Conservation (phyloP, 345 rosid genomes). For the Acer saccharum region DNA sequence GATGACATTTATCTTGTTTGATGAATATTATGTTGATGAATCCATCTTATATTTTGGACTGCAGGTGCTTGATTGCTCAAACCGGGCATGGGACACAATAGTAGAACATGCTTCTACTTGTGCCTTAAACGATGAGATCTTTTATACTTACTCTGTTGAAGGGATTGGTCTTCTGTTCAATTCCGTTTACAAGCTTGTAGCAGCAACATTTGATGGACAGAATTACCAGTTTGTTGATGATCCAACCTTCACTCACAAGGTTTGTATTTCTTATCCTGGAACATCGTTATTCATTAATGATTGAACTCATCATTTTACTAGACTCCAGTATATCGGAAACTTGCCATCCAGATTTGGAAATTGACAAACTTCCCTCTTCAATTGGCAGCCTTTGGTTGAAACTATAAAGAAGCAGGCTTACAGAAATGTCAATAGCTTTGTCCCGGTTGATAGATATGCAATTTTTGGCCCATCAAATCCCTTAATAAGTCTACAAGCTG, state of each 20-base stretch:
- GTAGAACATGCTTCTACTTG: slow-evolving; percentile 63
- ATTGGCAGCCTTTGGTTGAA: slow-evolving; percentile 44
- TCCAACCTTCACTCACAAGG: slow-evolving; percentile 40
- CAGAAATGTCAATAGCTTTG: slow-evolving; percentile 27
- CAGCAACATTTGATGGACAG: slow-evolving; percentile 42
- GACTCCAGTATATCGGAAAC: neutral
- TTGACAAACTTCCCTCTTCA: neutral
- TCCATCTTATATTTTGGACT: neutral
- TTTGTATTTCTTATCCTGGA: slow-evolving; percentile 21
- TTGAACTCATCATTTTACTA: neutral
- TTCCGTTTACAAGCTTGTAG: slow-evolving; percentile 48
- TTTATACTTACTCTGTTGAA: slow-evolving; percentile 36
- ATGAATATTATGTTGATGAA: slow-evolving; percentile 2
- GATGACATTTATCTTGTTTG: neutral
- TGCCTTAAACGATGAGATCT: slow-evolving; percentile 48
- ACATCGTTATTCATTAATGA: neutral
- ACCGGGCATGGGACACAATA: slow-evolving; percentile 56
- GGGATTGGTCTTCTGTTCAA: slow-evolving; percentile 46
- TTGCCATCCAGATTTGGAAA: neutral
- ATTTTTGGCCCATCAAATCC: slow-evolving; percentile 35
- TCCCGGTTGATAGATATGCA: slow-evolving; percentile 20
- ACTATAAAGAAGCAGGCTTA: slow-evolving; percentile 52
- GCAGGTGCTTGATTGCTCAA: slow-evolving; percentile 59
- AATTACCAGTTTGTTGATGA: slow-evolving; percentile 29
- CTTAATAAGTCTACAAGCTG: slow-evolving; percentile 31